These are phyloP conservation scores for Dianthus caryophyllus DNA, from an alignment of 148 eudicot species.

Conservation along the genomic window DNA sequence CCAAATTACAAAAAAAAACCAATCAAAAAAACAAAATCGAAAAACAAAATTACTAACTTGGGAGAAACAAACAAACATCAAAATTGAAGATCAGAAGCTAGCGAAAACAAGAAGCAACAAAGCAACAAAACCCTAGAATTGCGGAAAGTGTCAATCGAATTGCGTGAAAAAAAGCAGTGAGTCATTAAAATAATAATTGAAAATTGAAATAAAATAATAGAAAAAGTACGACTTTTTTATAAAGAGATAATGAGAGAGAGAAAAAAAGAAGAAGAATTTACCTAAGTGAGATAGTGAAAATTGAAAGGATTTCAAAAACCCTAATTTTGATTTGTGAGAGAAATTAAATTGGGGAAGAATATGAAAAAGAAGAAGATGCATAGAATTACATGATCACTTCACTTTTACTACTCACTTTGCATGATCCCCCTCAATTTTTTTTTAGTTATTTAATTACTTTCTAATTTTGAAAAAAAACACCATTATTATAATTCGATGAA, in stretches of 20 bases:
- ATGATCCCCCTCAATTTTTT: not conserved
- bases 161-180: constrained; percentile 5
- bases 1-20: not conserved
- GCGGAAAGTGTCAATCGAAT: constrained; percentile 13
- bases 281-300: constrained; percentile 11
- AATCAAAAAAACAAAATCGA: not conserved
- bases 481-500: too few species aligned
- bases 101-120: not conserved
- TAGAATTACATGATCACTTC: constrained; percentile 5
- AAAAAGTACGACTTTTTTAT: not conserved
- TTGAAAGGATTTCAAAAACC: constrained; percentile 5
- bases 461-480: not conserved
- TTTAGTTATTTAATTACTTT: not conserved
- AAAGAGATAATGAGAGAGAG: not conserved
- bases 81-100: constrained; percentile 9
- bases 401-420: too few species aligned
- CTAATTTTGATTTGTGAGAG: not conserved
- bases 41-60: not conserved
- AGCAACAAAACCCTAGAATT: constrained; percentile 25
- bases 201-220: not conserved
- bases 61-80: not conserved
- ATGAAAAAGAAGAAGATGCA: constrained; percentile 15
- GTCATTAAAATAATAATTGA: constrained; percentile 4
- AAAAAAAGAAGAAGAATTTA: not conserved
- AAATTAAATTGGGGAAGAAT: constrained; percentile 3